Evolutionary conservation across 148 eudicot species (phyloP), one percentile per base, ranked within the genome.

Genomic region (Hydrangea macrophylla): DNA sequence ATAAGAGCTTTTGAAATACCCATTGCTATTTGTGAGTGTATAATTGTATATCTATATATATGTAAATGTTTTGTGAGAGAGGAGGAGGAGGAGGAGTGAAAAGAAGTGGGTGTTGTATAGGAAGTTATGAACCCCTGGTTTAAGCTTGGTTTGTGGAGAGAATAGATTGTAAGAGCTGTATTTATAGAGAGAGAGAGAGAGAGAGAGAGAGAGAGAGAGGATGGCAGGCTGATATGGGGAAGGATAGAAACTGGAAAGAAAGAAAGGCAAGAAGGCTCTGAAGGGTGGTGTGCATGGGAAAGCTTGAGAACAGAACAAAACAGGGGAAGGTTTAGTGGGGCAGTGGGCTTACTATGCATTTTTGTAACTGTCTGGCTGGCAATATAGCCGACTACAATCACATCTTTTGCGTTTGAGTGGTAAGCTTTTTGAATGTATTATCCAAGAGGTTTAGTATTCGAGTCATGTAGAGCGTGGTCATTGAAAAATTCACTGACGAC

Each of bases 1-100:
- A 70, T 28, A 9, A 79, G 53, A 13, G 57, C 63, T 62, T 70
- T 79, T 33, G 75, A 33, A 39, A 62, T 55, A 24, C 72, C 79
- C 82, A 79, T 62, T n/a, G n/a, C n/a, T n/a, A n/a, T n/a, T n/a
- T n/a, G n/a, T n/a, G n/a, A n/a, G n/a, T n/a, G n/a, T n/a, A n/a
- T n/a, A n/a, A n/a, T n/a, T n/a, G n/a, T n/a, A n/a, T n/a, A n/a
- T n/a, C n/a, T n/a, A n/a, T 50, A 50, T 48, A 26, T 28, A 2
- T 55, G 12, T 48, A n/a, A 24, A 26, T 24, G 35, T n/a, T n/a
- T n/a, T 9, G 0, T 13, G 22, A 23, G 45, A 22, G 31, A 23
- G n/a, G n/a, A n/a, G n/a, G n/a, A n/a, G n/a, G n/a, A n/a, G 13
- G 24, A 33, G 45, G 17, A 24, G 31, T 2, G 48, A 33, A 5